Base-by-base conservation (phyloP, 148 eudicot genomes). In the Rhododendron ovatum region DNA sequence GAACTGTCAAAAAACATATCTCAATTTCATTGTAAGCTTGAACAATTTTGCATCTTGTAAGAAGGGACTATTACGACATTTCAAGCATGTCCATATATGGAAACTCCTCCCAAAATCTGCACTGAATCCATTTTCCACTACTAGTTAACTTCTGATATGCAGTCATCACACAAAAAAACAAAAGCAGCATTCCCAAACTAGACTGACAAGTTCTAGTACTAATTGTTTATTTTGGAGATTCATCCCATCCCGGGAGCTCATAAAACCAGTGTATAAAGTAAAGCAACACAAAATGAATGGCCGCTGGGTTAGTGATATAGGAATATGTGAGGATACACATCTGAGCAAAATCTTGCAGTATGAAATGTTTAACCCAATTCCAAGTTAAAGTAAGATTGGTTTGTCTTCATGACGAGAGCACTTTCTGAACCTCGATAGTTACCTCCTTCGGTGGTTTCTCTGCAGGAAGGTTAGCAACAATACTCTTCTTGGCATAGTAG, bases 401-500 rank as follows among this genome's bases (percentile, higher is more conserved):
- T 33, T 35, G 7, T 81, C 73, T 47, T 50, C 82, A 88, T 53
- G 80, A 89, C 12, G 90, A 89, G 53, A 91, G 91, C 37, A 55
- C 91, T 88, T 89, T 91, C 85, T 87, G 87, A 67, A 91, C 85
- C 89, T 90, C 91, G 18, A 76, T 55, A n/a, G 89, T 89, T 50
- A 91, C 93, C 67, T 84, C 92, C 53, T 84, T 83, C 22, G 91
- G 93, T 28, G 89, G 85, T 82, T 90, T 91, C 88, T 96, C 99
- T 0, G 99, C 98, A 53, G 89, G 95, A 83, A 96, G 93, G 93
- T 93, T 94, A 12, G 95, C 89, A 78, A 95, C 93, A 9, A 91
- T 89, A 39, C 87, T 87, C 92, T 96, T 96, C 91, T 89, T 90
- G 83, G 78, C 39, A 86, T 96, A 96, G 88, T 95, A 95, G 84